Evolutionary conservation across 495 filamentous ascomycete species (phyloP).

Genomic region (Lasiosphaeria hispida): DNA sequence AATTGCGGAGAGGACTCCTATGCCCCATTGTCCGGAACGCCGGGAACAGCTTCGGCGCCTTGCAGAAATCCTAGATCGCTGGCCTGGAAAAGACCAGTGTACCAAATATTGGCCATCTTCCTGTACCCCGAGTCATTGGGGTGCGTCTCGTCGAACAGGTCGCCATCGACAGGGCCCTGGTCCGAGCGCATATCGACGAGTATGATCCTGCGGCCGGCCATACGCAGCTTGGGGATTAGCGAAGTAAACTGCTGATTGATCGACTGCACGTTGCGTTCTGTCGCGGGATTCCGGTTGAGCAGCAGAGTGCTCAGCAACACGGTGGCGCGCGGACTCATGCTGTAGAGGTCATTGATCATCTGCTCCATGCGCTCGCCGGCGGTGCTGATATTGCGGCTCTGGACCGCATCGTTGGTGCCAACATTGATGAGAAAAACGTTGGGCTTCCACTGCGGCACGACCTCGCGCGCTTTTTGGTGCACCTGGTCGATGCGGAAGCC

Average conservation of each 20-base stretch:
- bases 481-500: slow-evolving; percentile 49
- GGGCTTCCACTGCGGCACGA: slow-evolving; percentile 36
- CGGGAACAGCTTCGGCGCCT: slow-evolving; percentile 20
- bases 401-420: slow-evolving; percentile 50
- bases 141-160: slow-evolving; percentile 50
- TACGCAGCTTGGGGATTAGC: slow-evolving; percentile 33
- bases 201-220: slow-evolving; percentile 32
- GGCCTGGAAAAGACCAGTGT: slow-evolving; percentile 37
- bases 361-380: slow-evolving; percentile 36
- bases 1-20: neutral
- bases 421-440: slow-evolving; percentile 50
- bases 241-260: slow-evolving; percentile 42
- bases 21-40: slow-evolving; percentile 23
- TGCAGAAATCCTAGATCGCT: slow-evolving; percentile 25
- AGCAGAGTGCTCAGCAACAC: slow-evolving; percentile 52
- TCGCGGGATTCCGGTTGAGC: slow-evolving; percentile 27
- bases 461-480: slow-evolving; percentile 27
- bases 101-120: slow-evolving; percentile 56
- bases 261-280: slow-evolving; percentile 28
- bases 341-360: slow-evolving; percentile 40
- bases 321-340: slow-evolving; percentile 39
- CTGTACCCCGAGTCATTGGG: slow-evolving; percentile 50
- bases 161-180: slow-evolving; percentile 25
- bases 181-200: slow-evolving; percentile 48
- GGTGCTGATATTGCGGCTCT: slow-evolving; percentile 23